Base-by-base conservation (phyloP, 495 filamentous ascomycete species). In the Xylaria nigripes region DNA sequence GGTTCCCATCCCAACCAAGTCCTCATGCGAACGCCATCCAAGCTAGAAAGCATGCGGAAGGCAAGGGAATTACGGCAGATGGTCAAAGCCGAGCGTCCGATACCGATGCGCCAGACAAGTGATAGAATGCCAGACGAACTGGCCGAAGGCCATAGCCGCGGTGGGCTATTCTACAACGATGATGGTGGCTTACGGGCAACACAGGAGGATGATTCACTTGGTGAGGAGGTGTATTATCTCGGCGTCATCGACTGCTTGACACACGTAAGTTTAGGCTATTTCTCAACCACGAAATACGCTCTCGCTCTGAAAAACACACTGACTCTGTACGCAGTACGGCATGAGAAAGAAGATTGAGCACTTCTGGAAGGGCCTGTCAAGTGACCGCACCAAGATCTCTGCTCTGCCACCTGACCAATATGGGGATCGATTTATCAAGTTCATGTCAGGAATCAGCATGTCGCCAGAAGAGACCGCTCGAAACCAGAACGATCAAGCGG, bases 171-270 rank as follows among this genome's bases (percentile, higher is more conserved):
- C 59, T 97, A 96, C 68, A 96, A 96, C 68, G 81, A 83, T 49
- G 92, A 97, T 68, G 93, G 93, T 49, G 93, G 93, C 2, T 90
- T 96, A 68, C 78, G 84, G 57, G 94, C 93, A 6, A 97, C 93
- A 7, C 91, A 95, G 63, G 90, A 96, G 68, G 85, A 93, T 70
- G 85, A 93, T 56, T 69, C 76, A 23, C 81, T 86, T 7, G 91
- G 84, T 1, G 90, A 96, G 51, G 89, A 95, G 70, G 90, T 99
- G 29, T 99, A 97, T 62, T 99, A 97, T 65, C 79, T 99, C 6
- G 93, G 93, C 10, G 93, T 99, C 57, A 97, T 97, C 65, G 94
- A 97, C 69, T 97, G 92, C 67, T 71, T 99, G 64, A 99, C 93
- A 36, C 89, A 96, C 70, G 89, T 93, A 75, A 78, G 86, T 79